Evolutionary conservation across 148 eudicot species (phyloP).

Genomic region (Cornus kousa): DNA sequence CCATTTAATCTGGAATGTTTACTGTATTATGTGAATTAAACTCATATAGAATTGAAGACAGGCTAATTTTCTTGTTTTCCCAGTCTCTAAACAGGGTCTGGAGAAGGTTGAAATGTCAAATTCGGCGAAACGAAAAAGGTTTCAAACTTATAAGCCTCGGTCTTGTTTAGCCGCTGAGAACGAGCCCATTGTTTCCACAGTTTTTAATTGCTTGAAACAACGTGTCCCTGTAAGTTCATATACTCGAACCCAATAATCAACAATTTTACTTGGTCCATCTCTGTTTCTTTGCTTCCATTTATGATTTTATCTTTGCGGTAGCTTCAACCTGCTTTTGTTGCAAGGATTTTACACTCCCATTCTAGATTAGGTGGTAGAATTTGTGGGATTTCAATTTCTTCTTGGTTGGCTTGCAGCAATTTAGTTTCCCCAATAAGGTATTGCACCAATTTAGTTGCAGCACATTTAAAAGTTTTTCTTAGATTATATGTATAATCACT

Average conservation of each 20-base stretch:
- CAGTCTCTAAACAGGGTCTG: slow-evolving; percentile 10
- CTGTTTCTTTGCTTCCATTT: not conserved
- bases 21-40: not conserved
- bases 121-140: not conserved
- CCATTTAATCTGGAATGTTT: not conserved
- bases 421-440: no score
- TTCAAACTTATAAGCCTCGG: slow-evolving; percentile 6
- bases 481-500: no score
- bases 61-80: not conserved
- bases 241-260: not conserved
- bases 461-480: no score
- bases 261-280: not conserved
- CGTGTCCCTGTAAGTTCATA: slow-evolving; percentile 18
- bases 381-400: no score
- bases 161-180: slow-evolving; percentile 5
- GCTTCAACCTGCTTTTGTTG: no score
- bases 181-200: not conserved
- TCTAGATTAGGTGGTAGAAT: no score
- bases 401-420: no score
- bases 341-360: no score
- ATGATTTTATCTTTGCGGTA: no score
- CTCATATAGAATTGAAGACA: not conserved
- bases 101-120: no score
- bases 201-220: slow-evolving; percentile 7
- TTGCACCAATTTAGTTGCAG: no score